Conservation (phyloP, 2,329 filamentous ascomycete species). For the Sporothrix pallida region DNA sequence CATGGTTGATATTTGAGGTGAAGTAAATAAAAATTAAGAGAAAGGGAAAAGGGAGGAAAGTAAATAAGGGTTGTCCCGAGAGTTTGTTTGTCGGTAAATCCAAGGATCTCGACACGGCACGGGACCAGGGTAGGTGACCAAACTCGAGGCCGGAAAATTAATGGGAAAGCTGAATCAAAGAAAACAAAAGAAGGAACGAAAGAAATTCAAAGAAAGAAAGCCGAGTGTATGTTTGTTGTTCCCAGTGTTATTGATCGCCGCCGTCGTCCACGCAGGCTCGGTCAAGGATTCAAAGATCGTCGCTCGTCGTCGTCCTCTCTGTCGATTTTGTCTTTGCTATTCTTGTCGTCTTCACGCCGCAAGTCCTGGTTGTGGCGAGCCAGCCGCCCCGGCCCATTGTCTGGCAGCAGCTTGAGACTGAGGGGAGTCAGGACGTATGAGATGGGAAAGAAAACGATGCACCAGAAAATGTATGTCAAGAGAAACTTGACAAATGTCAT, state of each 20-base stretch:
- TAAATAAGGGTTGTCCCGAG: not conserved
- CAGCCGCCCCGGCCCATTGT: slow-evolving; percentile 4
- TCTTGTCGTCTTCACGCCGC: not conserved
- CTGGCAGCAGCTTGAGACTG: not conserved
- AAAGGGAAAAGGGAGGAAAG: not conserved
- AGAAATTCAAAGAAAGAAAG: not conserved
- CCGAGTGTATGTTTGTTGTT: not conserved
- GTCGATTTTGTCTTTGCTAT: not conserved
- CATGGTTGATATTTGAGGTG: slow-evolving; percentile 23
- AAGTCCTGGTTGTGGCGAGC: not conserved
- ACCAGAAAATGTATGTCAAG: not conserved
- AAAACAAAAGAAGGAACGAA: not conserved
- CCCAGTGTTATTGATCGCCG: not conserved
- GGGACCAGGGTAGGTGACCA: not conserved
- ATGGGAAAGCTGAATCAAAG: not conserved
- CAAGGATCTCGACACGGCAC: not conserved
- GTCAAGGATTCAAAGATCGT: slow-evolving; percentile 12
- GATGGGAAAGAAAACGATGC: not conserved
- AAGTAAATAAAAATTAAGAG: not conserved
- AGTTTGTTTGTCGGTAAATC: not conserved
- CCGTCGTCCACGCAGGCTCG: not conserved
- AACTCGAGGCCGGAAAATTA: not conserved
- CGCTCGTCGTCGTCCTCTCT: not conserved
- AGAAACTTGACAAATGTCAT: not conserved
- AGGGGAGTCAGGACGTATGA: not conserved